Base-by-base conservation (phyloP, 139 green algal genomes). In the Asterochloris erici region DNA sequence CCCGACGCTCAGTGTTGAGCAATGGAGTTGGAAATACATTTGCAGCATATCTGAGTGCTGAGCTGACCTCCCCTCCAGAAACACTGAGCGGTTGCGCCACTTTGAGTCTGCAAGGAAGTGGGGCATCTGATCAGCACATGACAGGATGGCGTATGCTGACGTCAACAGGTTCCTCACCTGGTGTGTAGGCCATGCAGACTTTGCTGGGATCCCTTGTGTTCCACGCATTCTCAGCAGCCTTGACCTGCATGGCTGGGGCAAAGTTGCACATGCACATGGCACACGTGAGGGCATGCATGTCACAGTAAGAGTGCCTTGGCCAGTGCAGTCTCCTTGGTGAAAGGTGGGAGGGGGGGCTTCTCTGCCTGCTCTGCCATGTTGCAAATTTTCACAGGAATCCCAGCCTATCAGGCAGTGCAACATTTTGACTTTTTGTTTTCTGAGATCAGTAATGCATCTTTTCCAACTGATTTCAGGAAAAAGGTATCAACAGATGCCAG, bases 61-160 rank as follows among this genome's bases (percentile, higher is more conserved):
- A 54, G 38, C 38, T 54, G 38, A 54, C 38, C 38, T 73, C 4
- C 90, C 90, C 64, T 83, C 83, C 71, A 94, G 84, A 54, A 94
- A 92, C 78, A 91, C 81, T 21, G 82, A 77, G 47, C 90, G 74
- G 82, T 93, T 93, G 68, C 90, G 88, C 90, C 90, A 94, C 38
- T 92, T 71, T 16, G 85, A 88, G 68, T 94, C 90, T 73, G 83
- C 79, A 28, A 82, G n/a, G 54, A 11, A 4, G 2, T 73, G 21
- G 21, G n/a, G 70, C 26, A 29, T 6, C 70, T 14, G 29, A 27
- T 27, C 69, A 16, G 0, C 13, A 75, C 69, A 16, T 75, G 69
- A 79, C 10, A 63, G n/a, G 21, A 47, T 68, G 38, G 61, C 0
- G 19, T 4, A n/a, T n/a, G 77, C 17, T 24, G 21, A 73, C 60